Evolutionary conservation across 2,329 filamentous ascomycete genomes (phyloP), one percentile per base, ranked within the genome.

Genomic region (Monilinia fructigena): DNA sequence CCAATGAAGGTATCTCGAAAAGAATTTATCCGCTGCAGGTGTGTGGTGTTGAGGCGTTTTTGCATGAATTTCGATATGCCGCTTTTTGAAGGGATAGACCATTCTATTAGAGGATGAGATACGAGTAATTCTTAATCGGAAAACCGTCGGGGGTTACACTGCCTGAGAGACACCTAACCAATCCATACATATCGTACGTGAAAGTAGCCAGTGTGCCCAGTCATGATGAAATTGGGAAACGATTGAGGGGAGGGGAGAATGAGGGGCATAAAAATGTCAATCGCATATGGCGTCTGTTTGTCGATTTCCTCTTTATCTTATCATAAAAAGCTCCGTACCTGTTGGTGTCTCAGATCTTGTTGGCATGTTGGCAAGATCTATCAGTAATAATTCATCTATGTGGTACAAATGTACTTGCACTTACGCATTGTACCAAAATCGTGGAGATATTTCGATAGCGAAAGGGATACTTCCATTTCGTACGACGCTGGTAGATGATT

Each of bases 21-120:
- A 60, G n/a, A 50, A 50, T 66, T 63, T 28, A 63, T 45, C 40
- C 55, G 55, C 61, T 65, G 70, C 66, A 66, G 69, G 67, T 55
- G 65, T 66, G 58, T 62, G 67, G 59, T 63, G 40, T 50, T 53
- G 62, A 63, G 40, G 53, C 53, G 38, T 50, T 58, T 47, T 58
- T 69, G 72, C 72, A 74, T 74, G 69, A 72, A 72, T 73, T 63
- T 71, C 67, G 58, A 66, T 56, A 50, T 59, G 63, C 63, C 52
- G 63, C 40, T 59, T 8, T 28, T 28, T n/a, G 28, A n/a, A 50
- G 58, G 58, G 28, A 48, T 60, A 12, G 56, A 28, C 42, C 42
- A 42, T 31, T 60, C 56, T 61, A 50, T 61, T 38, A 61, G 58
- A 61, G 58, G 58, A 50, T 50, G 50, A 18, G 45, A 61, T 50